Evolutionary conservation across 768 basidiomycete species (phyloP).

Genomic region (Pleurotus platypus): DNA sequence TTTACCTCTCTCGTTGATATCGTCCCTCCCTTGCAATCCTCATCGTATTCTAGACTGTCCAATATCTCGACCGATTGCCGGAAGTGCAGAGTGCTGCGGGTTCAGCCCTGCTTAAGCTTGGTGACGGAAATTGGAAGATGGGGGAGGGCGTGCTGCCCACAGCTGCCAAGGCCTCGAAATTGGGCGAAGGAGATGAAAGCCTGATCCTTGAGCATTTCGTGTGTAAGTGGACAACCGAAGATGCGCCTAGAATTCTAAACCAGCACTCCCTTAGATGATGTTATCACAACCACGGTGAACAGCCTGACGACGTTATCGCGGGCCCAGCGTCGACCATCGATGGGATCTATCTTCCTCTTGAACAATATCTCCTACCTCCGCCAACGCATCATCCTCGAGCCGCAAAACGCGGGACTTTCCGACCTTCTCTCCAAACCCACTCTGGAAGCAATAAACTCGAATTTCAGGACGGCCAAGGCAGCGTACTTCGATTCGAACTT

Average conservation of each 20-base stretch:
- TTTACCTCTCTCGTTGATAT: background rate
- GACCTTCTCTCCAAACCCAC: conserved; percentile 59
- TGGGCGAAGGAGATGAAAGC: conserved; percentile 51
- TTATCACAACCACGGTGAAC: conserved; percentile 60
- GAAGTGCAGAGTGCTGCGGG: conserved; percentile 67
- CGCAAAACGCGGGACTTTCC: conserved; percentile 40
- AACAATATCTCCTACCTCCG: conserved; percentile 78
- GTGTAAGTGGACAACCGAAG: conserved; percentile 40
- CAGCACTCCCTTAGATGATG: conserved; percentile 49
- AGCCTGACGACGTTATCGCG: conserved; percentile 65
- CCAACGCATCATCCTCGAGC: conserved; percentile 51
- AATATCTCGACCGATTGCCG: conserved; percentile 68
- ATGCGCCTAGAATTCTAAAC: too few relatives aligned
- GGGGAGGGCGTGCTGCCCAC: conserved; percentile 62
- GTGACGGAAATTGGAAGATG: conserved; percentile 93
- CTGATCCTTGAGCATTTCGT: conserved; percentile 72
- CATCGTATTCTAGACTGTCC: conserved; percentile 46
- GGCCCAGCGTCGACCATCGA: conserved; percentile 54
- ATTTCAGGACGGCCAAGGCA: conserved; percentile 78
- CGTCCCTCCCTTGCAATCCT: background rate
- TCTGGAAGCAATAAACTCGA: conserved; percentile 59
- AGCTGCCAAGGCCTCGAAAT: conserved; percentile 47
- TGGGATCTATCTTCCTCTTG: conserved; percentile 72
- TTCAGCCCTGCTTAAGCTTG: conserved; percentile 63
- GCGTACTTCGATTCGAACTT: conserved; percentile 84